phyloP scores from a whole-genome alignment of 176 grass and related monocot genomes.

The Rhynchospora tenuis region DNA sequence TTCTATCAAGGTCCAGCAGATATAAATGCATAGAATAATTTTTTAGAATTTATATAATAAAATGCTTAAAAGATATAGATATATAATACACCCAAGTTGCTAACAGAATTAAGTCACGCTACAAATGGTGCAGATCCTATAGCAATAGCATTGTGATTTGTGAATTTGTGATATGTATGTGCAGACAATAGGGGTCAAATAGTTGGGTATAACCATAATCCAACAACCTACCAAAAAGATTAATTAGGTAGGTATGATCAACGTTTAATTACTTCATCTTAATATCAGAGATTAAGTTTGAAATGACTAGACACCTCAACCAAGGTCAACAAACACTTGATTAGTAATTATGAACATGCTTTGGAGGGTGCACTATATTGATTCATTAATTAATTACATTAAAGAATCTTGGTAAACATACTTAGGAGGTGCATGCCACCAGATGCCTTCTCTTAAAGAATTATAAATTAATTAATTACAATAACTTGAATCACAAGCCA shows the following conservation, averaged over 20 bases:
- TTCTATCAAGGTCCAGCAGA: not conserved
- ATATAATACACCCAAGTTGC: not conserved
- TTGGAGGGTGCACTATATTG: not conserved
- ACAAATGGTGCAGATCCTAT: not conserved
- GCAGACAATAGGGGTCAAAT: not conserved
- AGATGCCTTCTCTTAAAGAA: not conserved
- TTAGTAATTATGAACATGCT: not conserved
- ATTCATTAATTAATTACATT: not conserved
- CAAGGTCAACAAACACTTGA: not conserved
- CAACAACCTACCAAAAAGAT: conserved; percentile 20
- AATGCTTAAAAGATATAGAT: not conserved
- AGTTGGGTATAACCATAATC: conserved; percentile 13
- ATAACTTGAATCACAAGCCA: conserved; percentile 5
- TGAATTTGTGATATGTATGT: not conserved
- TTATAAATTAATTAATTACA: not conserved
- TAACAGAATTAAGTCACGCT: not conserved
- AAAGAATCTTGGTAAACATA: not conserved
- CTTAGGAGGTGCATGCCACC: not conserved
- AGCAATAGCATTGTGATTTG: not conserved
- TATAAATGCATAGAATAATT: not conserved
- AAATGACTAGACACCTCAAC: not conserved
- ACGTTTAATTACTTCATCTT: conserved; percentile 1
- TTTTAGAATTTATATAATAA: not conserved
- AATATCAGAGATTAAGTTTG: not conserved
- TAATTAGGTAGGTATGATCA: conserved; percentile 10